Evolutionary conservation across 2,329 filamentous ascomycete genomes (phyloP), one percentile per base, ranked within the genome.

Genomic region (Ceratocystis lukuohia): DNA sequence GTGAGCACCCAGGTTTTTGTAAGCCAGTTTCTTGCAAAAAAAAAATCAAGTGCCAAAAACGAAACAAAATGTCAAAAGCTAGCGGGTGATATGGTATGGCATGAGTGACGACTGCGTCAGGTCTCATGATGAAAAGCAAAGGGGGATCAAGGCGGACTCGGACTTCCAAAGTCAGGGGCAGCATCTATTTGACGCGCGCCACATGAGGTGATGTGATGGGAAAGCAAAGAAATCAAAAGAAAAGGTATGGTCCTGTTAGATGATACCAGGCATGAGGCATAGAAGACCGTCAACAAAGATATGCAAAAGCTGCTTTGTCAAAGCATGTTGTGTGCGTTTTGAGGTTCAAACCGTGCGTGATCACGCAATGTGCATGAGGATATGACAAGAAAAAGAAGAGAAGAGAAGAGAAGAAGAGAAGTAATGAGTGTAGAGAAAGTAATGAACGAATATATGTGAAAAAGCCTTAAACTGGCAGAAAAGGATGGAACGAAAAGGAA

Each of bases 21-120:
- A 37, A 59, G 56, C 28, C 25, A 59, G 56, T 59, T 59, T 59
- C 25, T 59, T 30, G 56, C 28, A 59, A 59, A 59, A 50, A 22
- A 50, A 50, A 59, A 53, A 48, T 48, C 20, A 10, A 25, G 10
- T 5, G 46, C 17, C 15, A 57, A 37, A 30, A n/a, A 37, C 25
- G 22, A 28, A 33, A 37, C 28, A 17, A 59, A 17, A 41, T 41
- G 10, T 12, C 37, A 41, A 25, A 37, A 59, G 33, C 56, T 59
- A 53, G 48, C 3, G 20, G 48, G 20, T 28, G 7, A 25, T 12
- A 53, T 25, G 7, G 25, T 12, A 15, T 25, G 8, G 6, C 45
- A 48, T 53, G 48, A 28, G 15, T 53, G 48, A 25, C 48, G 48
- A 25, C 48, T 53, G 12, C 48, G 48, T 53, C 48, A 53, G 8